Conservation (phyloP, 345 rosid genomes). For the Eucalyptus curtisii region DNA sequence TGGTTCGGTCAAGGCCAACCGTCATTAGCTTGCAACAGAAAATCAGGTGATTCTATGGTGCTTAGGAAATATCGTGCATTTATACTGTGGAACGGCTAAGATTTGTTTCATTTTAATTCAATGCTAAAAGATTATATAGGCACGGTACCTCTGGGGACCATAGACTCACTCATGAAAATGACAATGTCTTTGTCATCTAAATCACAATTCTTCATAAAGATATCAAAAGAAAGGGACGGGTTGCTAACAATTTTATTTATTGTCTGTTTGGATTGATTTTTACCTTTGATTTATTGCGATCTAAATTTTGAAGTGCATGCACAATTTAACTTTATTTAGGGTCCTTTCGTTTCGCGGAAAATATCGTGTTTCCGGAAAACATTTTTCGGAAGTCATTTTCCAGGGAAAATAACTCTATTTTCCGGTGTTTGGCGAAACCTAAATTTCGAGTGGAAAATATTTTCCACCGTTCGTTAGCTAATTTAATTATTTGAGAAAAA, state of each 20-base stretch:
- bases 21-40: neutral
- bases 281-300: neutral
- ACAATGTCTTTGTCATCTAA: neutral
- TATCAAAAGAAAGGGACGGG: neutral
- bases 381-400: too few relatives aligned
- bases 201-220: neutral
- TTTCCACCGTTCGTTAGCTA: too few relatives aligned
- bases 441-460: too few relatives aligned
- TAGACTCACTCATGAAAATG: neutral
- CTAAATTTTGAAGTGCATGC: neutral
- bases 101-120: neutral
- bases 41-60: neutral
- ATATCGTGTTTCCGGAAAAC: too few relatives aligned
- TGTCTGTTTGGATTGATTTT: neutral
- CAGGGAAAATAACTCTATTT: too few relatives aligned
- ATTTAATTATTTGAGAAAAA: too few relatives aligned
- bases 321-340: neutral
- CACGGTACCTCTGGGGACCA: neutral
- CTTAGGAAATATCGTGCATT: neutral
- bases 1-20: neutral
- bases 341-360: too few relatives aligned
- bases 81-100: neutral
- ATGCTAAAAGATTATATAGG: neutral
- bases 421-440: too few relatives aligned
- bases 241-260: neutral